phyloP scores from a whole-genome alignment of 2,329 filamentous ascomycete species.

The Fusarium sp. region DNA sequence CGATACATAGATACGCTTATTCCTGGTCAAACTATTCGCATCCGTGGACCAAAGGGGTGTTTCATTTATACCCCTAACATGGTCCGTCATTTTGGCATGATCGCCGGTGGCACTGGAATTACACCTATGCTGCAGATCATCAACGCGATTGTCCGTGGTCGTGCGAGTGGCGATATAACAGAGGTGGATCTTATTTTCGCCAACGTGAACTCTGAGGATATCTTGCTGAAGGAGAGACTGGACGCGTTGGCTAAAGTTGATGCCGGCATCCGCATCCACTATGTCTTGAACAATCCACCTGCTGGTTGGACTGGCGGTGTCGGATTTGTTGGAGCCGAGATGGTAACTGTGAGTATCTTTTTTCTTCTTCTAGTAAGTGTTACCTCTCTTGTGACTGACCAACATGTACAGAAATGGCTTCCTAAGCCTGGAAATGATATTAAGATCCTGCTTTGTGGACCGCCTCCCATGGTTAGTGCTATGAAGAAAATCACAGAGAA shows the following conservation, averaged over 20 bases:
- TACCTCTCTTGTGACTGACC: not conserved
- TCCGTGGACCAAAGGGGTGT: constrained; percentile 91
- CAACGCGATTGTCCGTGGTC: constrained; percentile 82
- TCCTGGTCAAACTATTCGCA: constrained; percentile 83
- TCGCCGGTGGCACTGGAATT: constrained; percentile 79
- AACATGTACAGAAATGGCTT: constrained; percentile 67
- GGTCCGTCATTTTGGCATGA: constrained; percentile 94
- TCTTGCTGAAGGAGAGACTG: constrained; percentile 87
- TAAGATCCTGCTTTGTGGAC: constrained; percentile 91
- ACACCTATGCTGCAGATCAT: constrained; percentile 91
- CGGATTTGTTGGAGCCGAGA: constrained; percentile 90
- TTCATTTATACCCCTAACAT: constrained; percentile 97
- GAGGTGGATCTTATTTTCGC: constrained; percentile 93
- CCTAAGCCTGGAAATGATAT: constrained; percentile 82
- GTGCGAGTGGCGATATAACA: constrained; percentile 78
- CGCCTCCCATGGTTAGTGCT: constrained; percentile 92
- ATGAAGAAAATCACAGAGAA: constrained; percentile 93
- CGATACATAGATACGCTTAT: constrained; percentile 82
- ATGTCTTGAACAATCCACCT: constrained; percentile 93
- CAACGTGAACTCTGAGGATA: constrained; percentile 90
- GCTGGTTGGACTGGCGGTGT: constrained; percentile 88
- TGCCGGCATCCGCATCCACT: constrained; percentile 82
- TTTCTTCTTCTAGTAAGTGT: not conserved
- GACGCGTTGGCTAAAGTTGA: constrained; percentile 79
- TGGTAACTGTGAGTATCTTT: constrained; percentile 75